phyloP scores from a whole-genome alignment of 2,329 filamentous ascomycete species.

The Calonectria pseudoreteaudii region DNA sequence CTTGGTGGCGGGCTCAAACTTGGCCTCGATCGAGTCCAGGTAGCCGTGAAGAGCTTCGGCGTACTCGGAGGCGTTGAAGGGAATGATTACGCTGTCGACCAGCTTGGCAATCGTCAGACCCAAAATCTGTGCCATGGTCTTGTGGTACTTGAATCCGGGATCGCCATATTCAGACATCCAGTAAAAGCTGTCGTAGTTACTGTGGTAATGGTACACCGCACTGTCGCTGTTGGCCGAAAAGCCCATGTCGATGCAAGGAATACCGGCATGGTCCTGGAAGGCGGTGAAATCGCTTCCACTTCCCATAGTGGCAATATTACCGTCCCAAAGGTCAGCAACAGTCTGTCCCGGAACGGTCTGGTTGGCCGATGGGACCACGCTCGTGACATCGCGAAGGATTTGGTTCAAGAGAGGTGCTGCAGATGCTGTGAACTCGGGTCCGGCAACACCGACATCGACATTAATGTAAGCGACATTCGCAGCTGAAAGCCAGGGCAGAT shows the following conservation, averaged over 20 bases:
- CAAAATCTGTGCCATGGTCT: constrained; percentile 74
- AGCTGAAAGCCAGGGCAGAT: constrained; percentile 80
- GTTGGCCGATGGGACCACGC: constrained; percentile 76
- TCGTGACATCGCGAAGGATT: constrained; percentile 75
- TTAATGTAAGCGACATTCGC: constrained; percentile 87
- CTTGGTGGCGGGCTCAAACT: constrained; percentile 52
- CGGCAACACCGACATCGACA: constrained; percentile 80
- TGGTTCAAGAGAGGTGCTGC: constrained; percentile 83
- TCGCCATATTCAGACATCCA: constrained; percentile 92
- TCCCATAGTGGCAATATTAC: constrained; percentile 73
- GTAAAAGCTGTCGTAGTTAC: constrained; percentile 89
- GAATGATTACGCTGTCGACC: constrained; percentile 70
- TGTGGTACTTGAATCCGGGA: constrained; percentile 73
- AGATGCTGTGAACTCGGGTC: constrained; percentile 71
- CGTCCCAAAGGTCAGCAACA: constrained; percentile 76
- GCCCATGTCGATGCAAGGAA: constrained; percentile 73
- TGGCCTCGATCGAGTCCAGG: constrained; percentile 62
- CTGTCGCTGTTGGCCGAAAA: constrained; percentile 60
- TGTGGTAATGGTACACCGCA: constrained; percentile 84
- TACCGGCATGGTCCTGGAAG: constrained; percentile 78
- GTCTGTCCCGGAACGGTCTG: constrained; percentile 80
- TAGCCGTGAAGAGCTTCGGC: constrained; percentile 66
- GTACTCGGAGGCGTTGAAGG: constrained; percentile 75
- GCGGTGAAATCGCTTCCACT: constrained; percentile 81
- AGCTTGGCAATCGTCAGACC: constrained; percentile 72